Base-by-base conservation (phyloP, 2,329 filamentous ascomycete species). In the Exophiala oligosperma region DNA sequence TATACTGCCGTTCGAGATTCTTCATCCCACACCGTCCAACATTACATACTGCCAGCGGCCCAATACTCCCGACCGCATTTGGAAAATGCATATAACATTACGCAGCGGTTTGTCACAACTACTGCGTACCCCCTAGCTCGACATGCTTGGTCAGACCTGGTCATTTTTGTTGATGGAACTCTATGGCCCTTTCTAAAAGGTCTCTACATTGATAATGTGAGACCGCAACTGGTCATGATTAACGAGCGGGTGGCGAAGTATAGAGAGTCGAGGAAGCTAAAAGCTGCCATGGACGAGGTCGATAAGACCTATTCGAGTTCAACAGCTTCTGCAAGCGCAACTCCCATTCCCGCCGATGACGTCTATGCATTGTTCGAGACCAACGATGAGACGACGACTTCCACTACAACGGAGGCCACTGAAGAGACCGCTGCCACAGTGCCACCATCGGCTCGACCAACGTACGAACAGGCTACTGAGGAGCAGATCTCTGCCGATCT, bases 151-250 rank as follows among this genome's bases (percentile, higher is more conserved):
- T 85, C 85, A 56, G 85, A 85, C 59, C 83, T 84, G 0, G 84
- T 85, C 58, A 76, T 82, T 11, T 93, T 97, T 69, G 76, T 95
- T 35, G 84, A 91, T 57, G 84, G 84, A 48, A 87, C 86, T 1
- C 78, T 97, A 14, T 94, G 90, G 88, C 93, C 93, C 1, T 87
- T 89, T 64, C 63, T 97, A 9, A 85, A 89, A 26, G 81, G 89
- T 12, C 77, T 97, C 4, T 97, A 97, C 69, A 84, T 87, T 9
- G 87, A 96, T 69, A 96, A 96, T 67, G 92, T 99, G 2, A 92
- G 97, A 76, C 95, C 95, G 12, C 95, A 99, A 74, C 81, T 99
- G 12, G 84, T 93, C 56, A 91, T 92, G 68, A 97, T 99, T 68
- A 90, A 91, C 11, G 89, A 97, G 76, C 87, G 92, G 47, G 82